These are phyloP conservation scores for Asclepias syriaca DNA, from an alignment of 257 asterid genomes.

Conservation along the genomic window DNA sequence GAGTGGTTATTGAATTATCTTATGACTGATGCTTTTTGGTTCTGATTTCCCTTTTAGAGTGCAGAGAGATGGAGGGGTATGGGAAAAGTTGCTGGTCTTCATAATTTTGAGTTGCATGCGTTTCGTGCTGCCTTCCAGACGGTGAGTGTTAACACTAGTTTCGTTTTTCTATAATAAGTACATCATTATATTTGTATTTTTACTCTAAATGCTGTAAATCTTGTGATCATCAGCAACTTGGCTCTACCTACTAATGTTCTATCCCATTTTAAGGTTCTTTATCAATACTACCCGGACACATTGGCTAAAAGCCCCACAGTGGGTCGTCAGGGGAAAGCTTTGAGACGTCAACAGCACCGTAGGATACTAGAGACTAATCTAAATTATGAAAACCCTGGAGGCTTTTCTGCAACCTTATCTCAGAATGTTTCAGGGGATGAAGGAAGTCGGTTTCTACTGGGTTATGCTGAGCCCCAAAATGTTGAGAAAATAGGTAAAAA, in stretches of 20 bases:
- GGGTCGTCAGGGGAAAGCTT: slow-evolving; percentile 95
- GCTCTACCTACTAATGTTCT: slow-evolving; percentile 19
- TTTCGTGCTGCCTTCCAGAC: slow-evolving; percentile 93
- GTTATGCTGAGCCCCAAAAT: slow-evolving; percentile 12
- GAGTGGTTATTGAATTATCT: slow-evolving; percentile 1
- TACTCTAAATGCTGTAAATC: background rate
- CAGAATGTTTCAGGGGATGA: slow-evolving; percentile 19
- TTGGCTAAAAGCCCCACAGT: slow-evolving; percentile 49
- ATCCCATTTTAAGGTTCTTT: slow-evolving; percentile 55
- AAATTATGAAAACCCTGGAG: slow-evolving; percentile 18
- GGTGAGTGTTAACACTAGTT: slow-evolving; percentile 32
- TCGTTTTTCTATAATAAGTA: background rate
- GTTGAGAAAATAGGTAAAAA: slow-evolving; percentile 10
- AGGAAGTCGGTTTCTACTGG: slow-evolving; percentile 14
- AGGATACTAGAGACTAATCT: slow-evolving; percentile 52
- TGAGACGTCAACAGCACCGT: slow-evolving; percentile 75
- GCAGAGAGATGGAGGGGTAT: slow-evolving; percentile 80
- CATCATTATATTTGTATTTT: background rate
- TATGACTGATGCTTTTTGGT: slow-evolving; percentile 3
- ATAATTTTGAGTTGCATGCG: slow-evolving; percentile 81
- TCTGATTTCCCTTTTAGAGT: slow-evolving; percentile 42
- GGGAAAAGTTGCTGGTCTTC: slow-evolving; percentile 63
- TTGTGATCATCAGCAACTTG: background rate
- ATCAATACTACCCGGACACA: slow-evolving; percentile 54
- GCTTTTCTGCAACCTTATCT: slow-evolving; percentile 23